Conservation (phyloP, 176 grass and related monocot genomes). For the maize (Zea mays) region Zm-B73-REFERENCE-NAM-5.0 NC_050105.1:131913501-131914000, state of each 20-base stretch:
- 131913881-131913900: constrained; percentile 23
- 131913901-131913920: neutral
- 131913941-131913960: constrained; percentile 27
- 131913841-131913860: constrained; percentile 36
- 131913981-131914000: constrained; percentile 81
- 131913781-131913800: constrained; percentile 12
- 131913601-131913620: no score
- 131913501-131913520: no score
- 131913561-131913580: no score
- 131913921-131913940: constrained; percentile 48
- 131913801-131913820: constrained; percentile 57
- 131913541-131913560: no score
- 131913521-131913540: no score
- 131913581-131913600: no score
- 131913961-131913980: constrained; percentile 28
- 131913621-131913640: no score
- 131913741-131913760: constrained; percentile 2
- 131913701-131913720: neutral
- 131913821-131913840: constrained; percentile 47
- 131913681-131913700: neutral
- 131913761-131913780: constrained; percentile 12
- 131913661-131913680: neutral
- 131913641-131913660: neutral
- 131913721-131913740: neutral
- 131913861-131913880: constrained; percentile 35